phyloP scores from a whole-genome alignment of 2,329 filamentous ascomycete species.

The Neoscytalidium dimidiatum region DNA sequence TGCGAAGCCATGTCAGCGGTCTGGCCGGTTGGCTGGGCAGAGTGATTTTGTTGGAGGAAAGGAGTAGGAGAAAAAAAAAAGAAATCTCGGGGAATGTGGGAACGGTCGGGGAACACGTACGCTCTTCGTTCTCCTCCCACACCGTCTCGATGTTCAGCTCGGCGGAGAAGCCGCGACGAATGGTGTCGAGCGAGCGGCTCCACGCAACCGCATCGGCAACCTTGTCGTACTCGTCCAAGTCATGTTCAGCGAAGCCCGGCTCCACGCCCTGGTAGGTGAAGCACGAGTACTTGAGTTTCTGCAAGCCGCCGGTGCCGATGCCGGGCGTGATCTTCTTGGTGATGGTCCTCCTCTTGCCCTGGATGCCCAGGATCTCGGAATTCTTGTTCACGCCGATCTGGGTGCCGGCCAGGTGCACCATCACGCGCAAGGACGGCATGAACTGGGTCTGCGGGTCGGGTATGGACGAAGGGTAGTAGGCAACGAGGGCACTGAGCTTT shows the following conservation, averaged over 20 bases:
- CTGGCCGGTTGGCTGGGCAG: not conserved
- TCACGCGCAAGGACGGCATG: conserved; percentile 47
- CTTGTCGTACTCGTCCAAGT: conserved; percentile 67
- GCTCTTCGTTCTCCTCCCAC: conserved; percentile 45
- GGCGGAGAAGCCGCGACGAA: conserved; percentile 62
- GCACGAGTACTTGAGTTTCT: conserved; percentile 46
- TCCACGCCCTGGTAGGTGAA: conserved; percentile 59
- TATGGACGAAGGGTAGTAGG: conserved; percentile 64
- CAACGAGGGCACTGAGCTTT: conserved; percentile 60
- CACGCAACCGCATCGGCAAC: conserved; percentile 68
- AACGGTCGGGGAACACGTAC: too few species aligned
- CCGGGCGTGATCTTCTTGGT: conserved; percentile 53
- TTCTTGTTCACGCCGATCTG: conserved; percentile 52
- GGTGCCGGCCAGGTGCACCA: conserved; percentile 59
- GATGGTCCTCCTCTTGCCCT: conserved; percentile 51
- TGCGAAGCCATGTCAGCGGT: too few species aligned
- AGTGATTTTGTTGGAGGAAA: conserved; percentile 16
- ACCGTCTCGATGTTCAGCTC: conserved; percentile 49
- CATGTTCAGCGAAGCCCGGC: conserved; percentile 70
- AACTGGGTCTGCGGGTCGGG: conserved; percentile 52
- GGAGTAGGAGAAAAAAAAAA: not conserved
- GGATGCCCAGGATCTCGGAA: conserved; percentile 55
- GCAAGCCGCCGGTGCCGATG: conserved; percentile 51
- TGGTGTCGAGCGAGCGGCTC: conserved; percentile 62
- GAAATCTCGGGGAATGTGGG: too few species aligned